phyloP scores from a whole-genome alignment of 495 filamentous ascomycete species.

The Penicillium waksmanii region DNA sequence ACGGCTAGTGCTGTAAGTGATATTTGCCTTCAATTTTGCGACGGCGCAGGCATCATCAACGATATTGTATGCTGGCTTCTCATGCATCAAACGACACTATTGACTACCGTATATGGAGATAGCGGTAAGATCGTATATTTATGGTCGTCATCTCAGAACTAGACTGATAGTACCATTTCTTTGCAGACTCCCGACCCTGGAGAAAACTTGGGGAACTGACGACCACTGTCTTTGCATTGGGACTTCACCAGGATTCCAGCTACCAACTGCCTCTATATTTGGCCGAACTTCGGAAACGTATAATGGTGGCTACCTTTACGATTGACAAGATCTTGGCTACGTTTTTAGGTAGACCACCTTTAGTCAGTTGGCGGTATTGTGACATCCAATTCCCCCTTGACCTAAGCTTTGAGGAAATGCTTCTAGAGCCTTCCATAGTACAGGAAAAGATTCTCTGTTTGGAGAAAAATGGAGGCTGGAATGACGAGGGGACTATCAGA shows the following conservation, averaged over 20 bases:
- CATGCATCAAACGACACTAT: conserved; percentile 26
- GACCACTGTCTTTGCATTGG: conserved; percentile 48
- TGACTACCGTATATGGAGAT: conserved; percentile 29
- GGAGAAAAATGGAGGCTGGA: conserved; percentile 52
- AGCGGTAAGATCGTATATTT: conserved; percentile 22
- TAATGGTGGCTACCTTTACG: conserved; percentile 50
- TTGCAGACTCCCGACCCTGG: conserved; percentile 34
- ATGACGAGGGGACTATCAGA: conserved; percentile 37
- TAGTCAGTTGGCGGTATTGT: conserved; percentile 52
- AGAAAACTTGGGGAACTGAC: conserved; percentile 32
- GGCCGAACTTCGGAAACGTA: conserved; percentile 45
- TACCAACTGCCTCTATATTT: conserved; percentile 47
- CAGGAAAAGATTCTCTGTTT: conserved; percentile 41
- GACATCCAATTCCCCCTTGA: conserved; percentile 57
- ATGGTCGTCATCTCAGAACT: background rate
- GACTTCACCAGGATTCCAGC: conserved; percentile 53
- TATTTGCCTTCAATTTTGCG: conserved; percentile 36
- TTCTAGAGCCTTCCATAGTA: conserved; percentile 40
- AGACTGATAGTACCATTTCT: background rate
- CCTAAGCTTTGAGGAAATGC: conserved; percentile 49
- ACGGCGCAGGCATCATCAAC: conserved; percentile 30
- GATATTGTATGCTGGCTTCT: conserved; percentile 29
- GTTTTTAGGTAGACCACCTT: conserved; percentile 56
- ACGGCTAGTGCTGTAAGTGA: conserved; percentile 26
- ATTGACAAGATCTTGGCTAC: conserved; percentile 52